Evolutionary conservation across 2,329 filamentous ascomycete genomes (phyloP).

Genomic region (Neonectria ditissima): DNA sequence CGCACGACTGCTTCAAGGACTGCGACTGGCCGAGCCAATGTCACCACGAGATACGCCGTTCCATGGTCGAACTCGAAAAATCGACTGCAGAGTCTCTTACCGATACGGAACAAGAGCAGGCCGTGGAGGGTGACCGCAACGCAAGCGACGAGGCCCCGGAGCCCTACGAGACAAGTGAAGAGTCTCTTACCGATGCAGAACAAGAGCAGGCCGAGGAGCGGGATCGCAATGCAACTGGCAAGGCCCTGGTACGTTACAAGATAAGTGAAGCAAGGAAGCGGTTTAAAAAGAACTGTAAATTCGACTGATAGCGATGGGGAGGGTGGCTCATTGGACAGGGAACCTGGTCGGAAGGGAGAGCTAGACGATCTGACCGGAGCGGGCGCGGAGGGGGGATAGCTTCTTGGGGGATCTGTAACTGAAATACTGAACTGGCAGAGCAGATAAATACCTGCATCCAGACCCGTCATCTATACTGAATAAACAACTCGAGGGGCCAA

Average conservation of each 20-base stretch:
- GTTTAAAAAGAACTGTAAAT: conserved; percentile 2
- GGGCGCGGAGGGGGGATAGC: conserved; percentile 4
- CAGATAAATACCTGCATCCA: background rate
- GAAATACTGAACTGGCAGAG: background rate
- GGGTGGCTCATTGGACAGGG: background rate
- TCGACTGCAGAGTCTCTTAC: background rate
- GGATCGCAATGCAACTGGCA: conserved; percentile 10
- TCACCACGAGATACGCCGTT: conserved; percentile 15
- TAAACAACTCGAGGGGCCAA: conserved; percentile 5
- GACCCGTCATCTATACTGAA: conserved; percentile 3
- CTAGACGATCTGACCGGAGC: background rate
- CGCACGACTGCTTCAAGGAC: conserved; percentile 36
- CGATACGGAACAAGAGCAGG: background rate
- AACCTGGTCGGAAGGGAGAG: background rate
- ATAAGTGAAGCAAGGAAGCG: conserved; percentile 15
- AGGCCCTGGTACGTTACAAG: conserved; percentile 9
- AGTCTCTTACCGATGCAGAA: background rate
- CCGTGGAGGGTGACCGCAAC: conserved; percentile 11
- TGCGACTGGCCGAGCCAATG: conserved; percentile 44
- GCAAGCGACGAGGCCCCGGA: background rate
- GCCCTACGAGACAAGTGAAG: conserved; percentile 14
- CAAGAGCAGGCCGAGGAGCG: background rate
- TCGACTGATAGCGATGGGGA: conserved; percentile 6
- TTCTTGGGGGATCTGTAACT: conserved; percentile 5
- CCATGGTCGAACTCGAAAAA: background rate